Evolutionary conservation across 2,329 filamentous ascomycete genomes (phyloP).

Genomic region (Sordariomycetes sp.): DNA sequence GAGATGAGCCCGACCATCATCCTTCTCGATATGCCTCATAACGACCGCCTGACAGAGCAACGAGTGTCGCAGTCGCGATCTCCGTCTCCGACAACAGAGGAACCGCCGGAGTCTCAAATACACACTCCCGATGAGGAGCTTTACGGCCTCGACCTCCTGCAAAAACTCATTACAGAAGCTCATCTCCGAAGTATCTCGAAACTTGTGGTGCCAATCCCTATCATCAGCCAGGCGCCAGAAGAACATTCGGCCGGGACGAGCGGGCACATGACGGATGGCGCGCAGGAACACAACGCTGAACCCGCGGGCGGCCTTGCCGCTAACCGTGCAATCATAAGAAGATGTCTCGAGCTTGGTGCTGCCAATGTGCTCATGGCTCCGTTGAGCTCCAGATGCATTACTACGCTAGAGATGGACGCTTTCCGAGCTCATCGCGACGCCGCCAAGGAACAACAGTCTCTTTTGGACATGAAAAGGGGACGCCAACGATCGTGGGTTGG

Average conservation of each 20-base stretch:
- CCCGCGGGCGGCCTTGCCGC: conserved; percentile 15
- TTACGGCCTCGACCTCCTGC: conserved; percentile 45
- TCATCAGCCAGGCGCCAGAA: conserved; percentile 33
- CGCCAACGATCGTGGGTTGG: conserved; percentile 90
- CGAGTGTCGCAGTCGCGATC: conserved; percentile 9
- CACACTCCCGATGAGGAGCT: conserved; percentile 36
- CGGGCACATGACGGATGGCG: conserved; percentile 25
- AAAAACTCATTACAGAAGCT: conserved; percentile 48
- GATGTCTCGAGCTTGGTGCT: conserved; percentile 78
- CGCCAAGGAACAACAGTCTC: conserved; percentile 60
- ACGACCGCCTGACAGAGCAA: conserved; percentile 31
- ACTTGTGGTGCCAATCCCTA: conserved; percentile 45
- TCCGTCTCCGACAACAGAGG: conserved; percentile 6
- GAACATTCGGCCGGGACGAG: conserved; percentile 12
- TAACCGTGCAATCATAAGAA: conserved; percentile 43
- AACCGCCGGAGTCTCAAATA: conserved; percentile 28
- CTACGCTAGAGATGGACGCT: conserved; percentile 71
- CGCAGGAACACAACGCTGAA: conserved; percentile 23
- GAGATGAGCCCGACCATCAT: conserved; percentile 48
- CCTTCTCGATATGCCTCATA: conserved; percentile 45
- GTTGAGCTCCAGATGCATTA: conserved; percentile 62
- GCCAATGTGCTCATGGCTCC: conserved; percentile 79
- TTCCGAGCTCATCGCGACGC: conserved; percentile 76
- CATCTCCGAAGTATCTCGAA: conserved; percentile 46
- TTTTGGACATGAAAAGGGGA: conserved; percentile 63